Evolutionary conservation across 768 basidiomycete species (phyloP).

Genomic region (Leccinum sublutescens): DNA sequence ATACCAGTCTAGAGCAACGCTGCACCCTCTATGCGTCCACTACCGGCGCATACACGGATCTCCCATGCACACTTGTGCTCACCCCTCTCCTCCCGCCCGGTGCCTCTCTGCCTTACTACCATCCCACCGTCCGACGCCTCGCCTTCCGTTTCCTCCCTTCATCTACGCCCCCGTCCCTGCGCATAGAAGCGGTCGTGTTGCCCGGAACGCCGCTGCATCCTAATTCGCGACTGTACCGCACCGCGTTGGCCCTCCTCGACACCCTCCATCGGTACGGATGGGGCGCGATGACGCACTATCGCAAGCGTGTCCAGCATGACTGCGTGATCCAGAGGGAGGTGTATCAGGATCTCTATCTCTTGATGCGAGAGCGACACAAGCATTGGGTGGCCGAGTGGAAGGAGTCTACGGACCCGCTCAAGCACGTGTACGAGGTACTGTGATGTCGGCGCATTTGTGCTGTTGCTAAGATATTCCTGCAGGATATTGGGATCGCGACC

Average conservation of each 20-base stretch:
- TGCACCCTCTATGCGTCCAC: conserved; percentile 64
- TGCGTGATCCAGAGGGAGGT: conserved; percentile 66
- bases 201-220: conserved; percentile 46
- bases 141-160: conserved; percentile 70
- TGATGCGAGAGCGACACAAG: conserved; percentile 83
- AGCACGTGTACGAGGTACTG: conserved; percentile 86
- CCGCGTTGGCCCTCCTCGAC: conserved; percentile 76
- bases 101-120: conserved; percentile 77
- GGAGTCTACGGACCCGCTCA: conserved; percentile 81
- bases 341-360: conserved; percentile 89
- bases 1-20: conserved; percentile 69
- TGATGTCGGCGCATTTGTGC: background rate
- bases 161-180: conserved; percentile 21
- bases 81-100: conserved; percentile 53
- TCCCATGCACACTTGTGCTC: conserved; percentile 47
- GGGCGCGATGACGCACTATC: conserved; percentile 78
- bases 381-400: conserved; percentile 73
- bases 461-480: background rate
- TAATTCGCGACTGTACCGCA: conserved; percentile 73
- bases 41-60: conserved; percentile 20
- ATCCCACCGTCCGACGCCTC: conserved; percentile 77
- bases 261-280: conserved; percentile 86
- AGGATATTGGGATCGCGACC: conserved; percentile 95
- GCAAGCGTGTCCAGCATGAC: conserved; percentile 86
- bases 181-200: conserved; percentile 34